phyloP scores from a whole-genome alignment of 176 grass and related monocot species.

The Aegilops umbellulata region DNA sequence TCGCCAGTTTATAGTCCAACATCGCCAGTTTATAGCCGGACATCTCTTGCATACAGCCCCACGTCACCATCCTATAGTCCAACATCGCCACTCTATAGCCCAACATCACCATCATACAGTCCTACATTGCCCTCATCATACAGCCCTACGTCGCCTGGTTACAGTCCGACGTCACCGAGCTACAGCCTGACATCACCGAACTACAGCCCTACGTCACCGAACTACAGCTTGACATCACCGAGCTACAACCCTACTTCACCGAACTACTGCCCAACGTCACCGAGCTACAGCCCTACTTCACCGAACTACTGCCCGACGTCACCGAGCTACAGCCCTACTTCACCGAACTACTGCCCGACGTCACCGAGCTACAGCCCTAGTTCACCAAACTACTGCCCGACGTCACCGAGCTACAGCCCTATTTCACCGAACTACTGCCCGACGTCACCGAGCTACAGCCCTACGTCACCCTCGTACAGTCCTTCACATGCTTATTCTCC shows the following conservation, averaged over 20 bases:
- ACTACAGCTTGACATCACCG: slow-evolving; percentile 64
- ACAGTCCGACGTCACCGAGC: slow-evolving; percentile 64
- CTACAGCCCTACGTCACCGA: slow-evolving; percentile 66
- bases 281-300: slow-evolving; percentile 61
- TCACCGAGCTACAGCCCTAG: slow-evolving; percentile 48
- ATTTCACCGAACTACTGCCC: slow-evolving; percentile 62
- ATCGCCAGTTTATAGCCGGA: slow-evolving; percentile 57
- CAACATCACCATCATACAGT: slow-evolving; percentile 56
- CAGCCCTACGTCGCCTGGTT: slow-evolving; percentile 56
- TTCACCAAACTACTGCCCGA: slow-evolving; percentile 41
- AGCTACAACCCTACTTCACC: slow-evolving; percentile 70
- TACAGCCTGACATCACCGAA: slow-evolving; percentile 71
- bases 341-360: too few species aligned
- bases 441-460: slow-evolving; percentile 71
- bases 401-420: slow-evolving; percentile 57
- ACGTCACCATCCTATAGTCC: slow-evolving; percentile 60
- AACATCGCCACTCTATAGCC: slow-evolving; percentile 51
- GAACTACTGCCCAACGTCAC: slow-evolving; percentile 70
- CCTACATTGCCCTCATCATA: slow-evolving; percentile 47
- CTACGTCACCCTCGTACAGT: slow-evolving; percentile 46
- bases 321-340: slow-evolving; percentile 26
- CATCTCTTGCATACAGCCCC: slow-evolving; percentile 56
- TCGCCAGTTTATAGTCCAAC: slow-evolving; percentile 54
- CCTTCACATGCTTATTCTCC: slow-evolving; percentile 75
- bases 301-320: slow-evolving; percentile 74